Percentiles rank a stretch among this genome's conserved stretches.
phyloP scores from a whole-genome alignment of 2,329 filamentous ascomycete species.

The Thielaviopsis populi region DNA sequence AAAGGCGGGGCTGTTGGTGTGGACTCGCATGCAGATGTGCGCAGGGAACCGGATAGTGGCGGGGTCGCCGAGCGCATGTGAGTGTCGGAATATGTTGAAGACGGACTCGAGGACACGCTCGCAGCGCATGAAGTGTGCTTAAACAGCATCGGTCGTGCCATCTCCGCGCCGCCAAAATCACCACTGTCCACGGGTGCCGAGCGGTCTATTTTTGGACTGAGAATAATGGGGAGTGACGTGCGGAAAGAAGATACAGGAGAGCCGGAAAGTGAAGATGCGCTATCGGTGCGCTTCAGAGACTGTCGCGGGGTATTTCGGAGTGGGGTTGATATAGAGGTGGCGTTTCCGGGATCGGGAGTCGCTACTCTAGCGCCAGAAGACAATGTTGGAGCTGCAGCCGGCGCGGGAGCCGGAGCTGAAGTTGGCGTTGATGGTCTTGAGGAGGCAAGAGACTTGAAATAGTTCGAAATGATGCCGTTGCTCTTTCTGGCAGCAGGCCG shows the following conservation, averaged over 20 bases:
- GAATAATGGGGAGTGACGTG: constrained; percentile 10
- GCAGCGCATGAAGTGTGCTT: not conserved
- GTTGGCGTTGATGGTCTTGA: not conserved
- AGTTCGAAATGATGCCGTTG: not conserved
- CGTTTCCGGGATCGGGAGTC: not conserved
- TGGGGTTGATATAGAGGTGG: not conserved
- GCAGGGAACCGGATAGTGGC: not conserved
- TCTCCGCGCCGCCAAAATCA: not conserved
- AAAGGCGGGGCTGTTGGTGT: not conserved
- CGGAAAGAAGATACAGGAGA: constrained; percentile 5
- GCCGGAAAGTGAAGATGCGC: not conserved
- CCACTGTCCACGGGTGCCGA: not conserved
- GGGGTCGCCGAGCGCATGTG: not conserved
- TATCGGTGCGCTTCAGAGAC: not conserved
- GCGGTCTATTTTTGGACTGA: constrained; percentile 3
- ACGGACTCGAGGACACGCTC: not conserved
- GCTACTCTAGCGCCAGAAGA: not conserved
- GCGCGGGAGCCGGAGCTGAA: not conserved
- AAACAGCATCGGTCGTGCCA: not conserved
- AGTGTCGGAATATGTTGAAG: not conserved
- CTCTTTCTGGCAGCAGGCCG: not conserved
- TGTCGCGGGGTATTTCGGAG: not conserved
- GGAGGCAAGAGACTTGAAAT: not conserved
- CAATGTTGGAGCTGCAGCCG: not conserved
- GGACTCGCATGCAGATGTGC: not conserved